A percentile compares a stretch with the other conserved stretches of the same genome.
Evolutionary conservation across 1,139 yeast genomes (phyloP).

Genomic region (Sugiyamaella sp.): DNA sequence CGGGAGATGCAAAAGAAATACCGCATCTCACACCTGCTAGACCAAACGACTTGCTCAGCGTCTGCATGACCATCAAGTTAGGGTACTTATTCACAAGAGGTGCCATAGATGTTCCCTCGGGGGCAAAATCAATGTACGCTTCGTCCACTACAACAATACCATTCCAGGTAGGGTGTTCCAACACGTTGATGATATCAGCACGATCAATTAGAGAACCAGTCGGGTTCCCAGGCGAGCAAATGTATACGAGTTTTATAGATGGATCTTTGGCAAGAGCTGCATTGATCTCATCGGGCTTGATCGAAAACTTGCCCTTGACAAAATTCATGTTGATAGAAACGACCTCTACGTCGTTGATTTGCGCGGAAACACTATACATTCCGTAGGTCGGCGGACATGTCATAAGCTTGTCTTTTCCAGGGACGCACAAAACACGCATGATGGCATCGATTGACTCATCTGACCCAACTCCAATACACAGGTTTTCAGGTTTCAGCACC

Average conservation of each 20-base stretch:
- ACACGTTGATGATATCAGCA: conserved; percentile 52
- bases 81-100: conserved; percentile 82
- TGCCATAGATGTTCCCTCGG: conserved; percentile 68
- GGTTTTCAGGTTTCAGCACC: conserved; percentile 59
- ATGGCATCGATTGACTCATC: conserved; percentile 93
- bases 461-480: conserved; percentile 95
- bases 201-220: conserved; percentile 70
- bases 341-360: conserved; percentile 80
- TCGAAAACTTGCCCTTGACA: conserved; percentile 59
- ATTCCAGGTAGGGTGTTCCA: conserved; percentile 60
- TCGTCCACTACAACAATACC: conserved; percentile 90
- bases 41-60: conserved; percentile 92
- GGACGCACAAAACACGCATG: conserved; percentile 81
- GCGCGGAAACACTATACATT: conserved; percentile 91
- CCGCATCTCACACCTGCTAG: conserved; percentile 94
- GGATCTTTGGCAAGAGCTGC: conserved; percentile 58
- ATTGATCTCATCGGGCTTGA: conserved; percentile 60
- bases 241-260: conserved; percentile 68
- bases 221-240: conserved; percentile 99
- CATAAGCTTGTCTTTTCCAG: conserved; percentile 78
- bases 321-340: conserved; percentile 69
- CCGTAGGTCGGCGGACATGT: conserved; percentile 97
- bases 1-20: conserved; percentile 64
- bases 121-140: conserved; percentile 89
- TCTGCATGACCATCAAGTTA: conserved; percentile 85